Base-by-base conservation (phyloP, 306 rosid genomes). In the Hippophae tibetana region DNA sequence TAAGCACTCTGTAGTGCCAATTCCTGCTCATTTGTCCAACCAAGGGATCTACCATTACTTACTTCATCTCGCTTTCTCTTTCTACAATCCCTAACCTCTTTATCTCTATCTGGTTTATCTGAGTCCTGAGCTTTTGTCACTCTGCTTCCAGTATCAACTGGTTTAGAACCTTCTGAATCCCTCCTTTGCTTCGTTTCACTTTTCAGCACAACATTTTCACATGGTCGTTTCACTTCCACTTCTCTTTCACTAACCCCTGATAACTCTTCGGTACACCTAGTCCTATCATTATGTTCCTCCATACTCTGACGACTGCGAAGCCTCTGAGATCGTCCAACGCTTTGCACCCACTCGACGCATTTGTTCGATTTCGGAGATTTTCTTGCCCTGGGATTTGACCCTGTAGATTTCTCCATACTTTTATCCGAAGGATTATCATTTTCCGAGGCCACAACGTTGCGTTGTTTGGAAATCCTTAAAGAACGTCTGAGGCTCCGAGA, bases 1-100 rank as follows among this genome's bases (percentile, higher is more conserved):
- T 81, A 90, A 27, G 98, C 92, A 62, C 58, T 85, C 58, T 69
- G 80, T 72, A 90, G 55, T 8, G 84, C 89, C 58, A 64, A 60
- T 65, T 85, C 89, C 64, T 90, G 96, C 63, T 90, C 95, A 67
- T 72, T 74, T 12, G 86, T 81, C 98, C 98, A 90, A 57, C 84
- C 89, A 6, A 68, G 58, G 1, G 52, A 62, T n/a, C 50, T 26
- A 61, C 65, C 69, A 54, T 45, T 42, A n/a, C 42, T 74, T 10
- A 58, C 44, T 47, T 68, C 69, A 5, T 64, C 75, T 46, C 72
- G 69, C 76, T 90, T 87, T 25, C 82, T 75, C 74, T 81, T 86
- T 65, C 79, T 63, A 40, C 56, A 40, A 62, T 18, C 66, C 58
- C 13, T 51, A 52, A 43, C 65, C 43, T 66, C 64, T 43, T 45